phyloP scores from a whole-genome alignment of 2,329 filamentous ascomycete species.

The Gaeumannomyces tritici region DNA sequence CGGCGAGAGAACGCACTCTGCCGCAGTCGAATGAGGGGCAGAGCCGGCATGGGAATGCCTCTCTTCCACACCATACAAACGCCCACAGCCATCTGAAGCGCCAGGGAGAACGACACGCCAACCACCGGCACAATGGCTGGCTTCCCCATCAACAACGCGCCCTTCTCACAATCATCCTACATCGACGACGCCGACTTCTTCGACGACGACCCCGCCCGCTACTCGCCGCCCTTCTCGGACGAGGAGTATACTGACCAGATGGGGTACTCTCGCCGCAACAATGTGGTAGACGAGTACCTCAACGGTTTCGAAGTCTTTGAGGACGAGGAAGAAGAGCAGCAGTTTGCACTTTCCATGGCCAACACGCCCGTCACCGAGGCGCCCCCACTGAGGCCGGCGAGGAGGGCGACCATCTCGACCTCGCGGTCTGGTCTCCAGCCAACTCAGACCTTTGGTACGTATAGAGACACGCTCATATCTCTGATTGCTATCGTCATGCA shows the following conservation, averaged over 20 bases:
- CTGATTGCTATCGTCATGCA: not conserved
- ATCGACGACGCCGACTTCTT: not conserved
- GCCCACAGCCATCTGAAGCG: not conserved
- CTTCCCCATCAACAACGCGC: not conserved
- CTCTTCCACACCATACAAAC: not conserved
- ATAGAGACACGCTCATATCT: not conserved
- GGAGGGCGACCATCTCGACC: not conserved
- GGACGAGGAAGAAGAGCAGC: not conserved
- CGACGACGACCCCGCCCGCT: not conserved
- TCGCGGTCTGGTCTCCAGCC: not conserved
- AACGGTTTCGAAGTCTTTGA: not conserved
- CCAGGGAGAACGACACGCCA: not conserved
- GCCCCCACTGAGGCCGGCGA: conserved; percentile 18
- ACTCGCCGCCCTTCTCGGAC: not conserved
- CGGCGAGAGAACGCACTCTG: not conserved
- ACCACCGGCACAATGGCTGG: not conserved
- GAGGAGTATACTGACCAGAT: not conserved
- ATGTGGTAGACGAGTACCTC: not conserved
- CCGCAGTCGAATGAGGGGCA: not conserved
- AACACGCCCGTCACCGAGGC: conserved; percentile 10
- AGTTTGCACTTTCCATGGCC: not conserved
- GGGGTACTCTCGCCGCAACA: not conserved
- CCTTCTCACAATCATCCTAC: not conserved
- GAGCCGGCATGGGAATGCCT: not conserved
- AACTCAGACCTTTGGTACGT: not conserved